Percentiles rank a stretch among this genome's conserved stretches.
Evolutionary conservation across 805 yeast genomes (phyloP).

Genomic region (Pichia deserticola): DNA sequence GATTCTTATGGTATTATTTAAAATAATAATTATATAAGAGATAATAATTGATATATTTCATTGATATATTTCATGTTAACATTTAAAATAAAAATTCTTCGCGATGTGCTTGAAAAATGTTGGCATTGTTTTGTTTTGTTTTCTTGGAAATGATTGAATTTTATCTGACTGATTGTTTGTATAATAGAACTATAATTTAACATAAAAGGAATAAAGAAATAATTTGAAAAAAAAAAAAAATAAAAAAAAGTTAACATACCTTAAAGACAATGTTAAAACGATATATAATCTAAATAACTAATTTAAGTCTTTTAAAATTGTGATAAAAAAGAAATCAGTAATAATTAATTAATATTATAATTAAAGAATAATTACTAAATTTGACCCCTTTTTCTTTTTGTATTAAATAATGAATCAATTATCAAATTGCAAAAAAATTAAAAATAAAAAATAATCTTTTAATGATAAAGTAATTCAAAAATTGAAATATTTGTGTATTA

Average conservation of each 20-base stretch:
- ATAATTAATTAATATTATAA: neutral
- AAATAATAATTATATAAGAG: neutral
- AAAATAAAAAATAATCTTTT: no score
- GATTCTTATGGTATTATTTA: neutral
- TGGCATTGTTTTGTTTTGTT: neutral
- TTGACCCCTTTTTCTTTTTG: no score
- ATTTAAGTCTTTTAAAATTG: neutral
- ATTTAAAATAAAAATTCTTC: no score
- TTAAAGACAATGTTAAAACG: slow-evolving; percentile 5
- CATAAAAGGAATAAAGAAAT: neutral
- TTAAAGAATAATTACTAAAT: no score
- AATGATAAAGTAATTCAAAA: no score
- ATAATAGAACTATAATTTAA: neutral
- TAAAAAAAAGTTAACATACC: slow-evolving; percentile 3
- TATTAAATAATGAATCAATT: no score
- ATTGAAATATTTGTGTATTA: no score
- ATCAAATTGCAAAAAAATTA: no score
- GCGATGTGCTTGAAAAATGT: no score
- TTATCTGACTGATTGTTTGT: neutral
- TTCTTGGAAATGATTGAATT: neutral
- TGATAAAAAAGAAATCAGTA: no score
- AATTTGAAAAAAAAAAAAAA: neutral
- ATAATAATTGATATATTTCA: no score
- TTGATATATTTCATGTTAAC: no score
- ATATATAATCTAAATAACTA: neutral